These are phyloP conservation scores for Podaxis sp. DNA, from an alignment of 768 basidiomycete species.

Conservation along the genomic window DNA sequence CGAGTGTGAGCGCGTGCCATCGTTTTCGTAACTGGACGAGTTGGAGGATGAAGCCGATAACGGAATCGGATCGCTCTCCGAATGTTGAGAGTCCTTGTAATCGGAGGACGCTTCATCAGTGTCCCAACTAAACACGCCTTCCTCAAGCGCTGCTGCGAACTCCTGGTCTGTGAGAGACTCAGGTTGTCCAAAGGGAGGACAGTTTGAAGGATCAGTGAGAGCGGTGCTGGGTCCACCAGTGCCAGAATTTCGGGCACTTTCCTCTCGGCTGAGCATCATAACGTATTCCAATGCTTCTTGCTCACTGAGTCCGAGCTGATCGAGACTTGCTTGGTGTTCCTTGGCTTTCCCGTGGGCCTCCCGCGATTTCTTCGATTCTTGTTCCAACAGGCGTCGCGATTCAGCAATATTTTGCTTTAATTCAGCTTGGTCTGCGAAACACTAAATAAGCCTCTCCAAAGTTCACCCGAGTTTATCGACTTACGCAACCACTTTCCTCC, in stretches of 20 bases:
- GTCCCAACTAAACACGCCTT: conserved; percentile 61
- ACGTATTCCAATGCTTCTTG: conserved; percentile 76
- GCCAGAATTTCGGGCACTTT: conserved; percentile 36
- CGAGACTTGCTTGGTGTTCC: conserved; percentile 56
- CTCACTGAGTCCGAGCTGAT: conserved; percentile 70
- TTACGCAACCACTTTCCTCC: conserved; percentile 47
- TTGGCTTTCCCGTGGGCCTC: conserved; percentile 45
- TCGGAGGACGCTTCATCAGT: conserved; percentile 23
- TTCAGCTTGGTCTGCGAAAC: conserved; percentile 55
- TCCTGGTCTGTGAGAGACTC: conserved; percentile 10
- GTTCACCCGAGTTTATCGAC: conserved; percentile 17
- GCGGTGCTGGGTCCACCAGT: conserved; percentile 11
- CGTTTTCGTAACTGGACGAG: conserved; percentile 7
- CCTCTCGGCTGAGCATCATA: conserved; percentile 83
- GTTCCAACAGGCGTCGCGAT: conserved; percentile 47
- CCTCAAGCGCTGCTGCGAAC: conserved; percentile 30
- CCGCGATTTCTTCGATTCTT: conserved; percentile 41
- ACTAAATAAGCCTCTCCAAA: conserved; percentile 9
- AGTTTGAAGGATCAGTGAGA: background rate
- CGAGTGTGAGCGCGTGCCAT: background rate
- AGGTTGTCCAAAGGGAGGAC: background rate
- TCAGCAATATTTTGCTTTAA: conserved; percentile 63
- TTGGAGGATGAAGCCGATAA: conserved; percentile 7
- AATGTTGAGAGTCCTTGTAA: background rate
- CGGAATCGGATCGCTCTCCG: conserved; percentile 6